Base-by-base conservation (phyloP, 345 rosid species). In the Euphorbia lathyris region DNA sequence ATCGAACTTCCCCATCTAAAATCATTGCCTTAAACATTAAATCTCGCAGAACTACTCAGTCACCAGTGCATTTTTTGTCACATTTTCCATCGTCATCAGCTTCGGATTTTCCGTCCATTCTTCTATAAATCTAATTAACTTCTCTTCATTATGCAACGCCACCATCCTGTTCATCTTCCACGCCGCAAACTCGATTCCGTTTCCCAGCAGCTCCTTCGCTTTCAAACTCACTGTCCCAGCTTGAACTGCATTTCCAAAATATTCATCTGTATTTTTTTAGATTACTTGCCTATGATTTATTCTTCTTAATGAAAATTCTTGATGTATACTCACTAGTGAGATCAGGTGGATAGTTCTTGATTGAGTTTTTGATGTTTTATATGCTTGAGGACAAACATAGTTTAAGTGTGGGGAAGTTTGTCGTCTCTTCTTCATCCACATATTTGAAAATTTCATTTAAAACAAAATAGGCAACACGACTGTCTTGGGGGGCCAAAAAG, bases 1-100 rank as follows among this genome's bases (percentile, higher is more conserved):
- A 77, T 48, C 7, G 85, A 80, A 19, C n/a, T 76, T 72, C 82
- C 85, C 80, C 68, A 84, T 40, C 88, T 86, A 13, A 80, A 80
- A 38, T 82, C 83, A 19, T 67, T 80, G 0, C 79, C 79, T 2
- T 81, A 85, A 13, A 82, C 76, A 26, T 78, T 26, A 58, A 80
- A 84, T 23, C 86, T 25, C 0, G 87, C 85, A 0, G 90, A 86
- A 58, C 87, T 67, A 12, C 76, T 58, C 0, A n/a, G 65, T 17
- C 26, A 0, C 9, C n/a, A 70, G 0, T n/a, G 8, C 22, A 38
- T 68, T 53, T 0, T 1, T 36, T 0, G 3, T 25, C 32, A 57
- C 1, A 1, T 9, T 57, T 9, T 25, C 27, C 30, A 12, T 3
- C 17, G 0, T 8, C 0, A 19, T 0, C 13, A 22, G 12, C 34